phyloP scores from a whole-genome alignment of 2,329 filamentous ascomycete species.

The Mycosphaerella sp. region DNA sequence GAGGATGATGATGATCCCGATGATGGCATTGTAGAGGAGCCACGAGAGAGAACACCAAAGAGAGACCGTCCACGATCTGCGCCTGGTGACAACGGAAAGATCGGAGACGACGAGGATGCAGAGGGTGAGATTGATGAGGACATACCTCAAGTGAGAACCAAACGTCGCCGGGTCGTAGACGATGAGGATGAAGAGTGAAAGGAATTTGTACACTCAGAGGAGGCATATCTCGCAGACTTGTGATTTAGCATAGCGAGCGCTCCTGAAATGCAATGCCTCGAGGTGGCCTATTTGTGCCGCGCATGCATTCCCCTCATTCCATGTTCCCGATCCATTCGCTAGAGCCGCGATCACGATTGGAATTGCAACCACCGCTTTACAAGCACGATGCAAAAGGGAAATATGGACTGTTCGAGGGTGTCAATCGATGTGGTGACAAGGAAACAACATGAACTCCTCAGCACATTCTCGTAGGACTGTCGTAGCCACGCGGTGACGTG shows the following conservation, averaged over 20 bases:
- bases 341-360: neutral
- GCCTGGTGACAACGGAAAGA: conserved; percentile 6
- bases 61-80: conserved; percentile 26
- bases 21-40: conserved; percentile 40
- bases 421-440: conserved; percentile 14
- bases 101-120: conserved; percentile 34
- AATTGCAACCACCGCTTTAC: conserved; percentile 27
- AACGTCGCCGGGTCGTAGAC: conserved; percentile 42
- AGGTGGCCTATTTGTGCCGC: too few relatives aligned
- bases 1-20: conserved; percentile 52
- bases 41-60: conserved; percentile 36
- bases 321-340: neutral
- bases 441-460: conserved; percentile 27
- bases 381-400: conserved; percentile 22
- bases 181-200: conserved; percentile 46
- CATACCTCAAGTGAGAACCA: conserved; percentile 32
- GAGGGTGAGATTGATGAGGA: conserved; percentile 34
- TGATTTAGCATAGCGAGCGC: neutral
- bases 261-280: too few relatives aligned
- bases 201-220: too few relatives aligned
- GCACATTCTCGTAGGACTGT: conserved; percentile 20
- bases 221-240: neutral
- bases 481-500: neutral
- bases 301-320: too few relatives aligned
- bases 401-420: conserved; percentile 16